These are phyloP conservation scores for Penicillium sp. DNA, from an alignment of 2,329 filamentous ascomycete genomes.

Conservation along the genomic window DNA sequence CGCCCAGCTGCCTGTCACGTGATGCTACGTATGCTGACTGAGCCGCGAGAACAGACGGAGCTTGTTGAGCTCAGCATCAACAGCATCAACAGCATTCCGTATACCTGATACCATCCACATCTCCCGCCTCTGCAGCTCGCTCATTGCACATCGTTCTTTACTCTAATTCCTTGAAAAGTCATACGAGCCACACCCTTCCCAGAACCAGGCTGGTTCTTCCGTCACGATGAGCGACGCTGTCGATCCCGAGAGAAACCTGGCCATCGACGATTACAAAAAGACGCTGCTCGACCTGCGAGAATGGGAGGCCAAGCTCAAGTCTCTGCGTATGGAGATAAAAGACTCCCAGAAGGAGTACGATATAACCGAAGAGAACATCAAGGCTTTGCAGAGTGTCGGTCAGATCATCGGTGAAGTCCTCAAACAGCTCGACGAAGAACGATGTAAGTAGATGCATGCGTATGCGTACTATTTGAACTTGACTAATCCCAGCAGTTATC, in stretches of 20 bases:
- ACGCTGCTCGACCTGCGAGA: constrained; percentile 92
- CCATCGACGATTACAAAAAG: constrained; percentile 71
- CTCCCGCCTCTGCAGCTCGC: neutral
- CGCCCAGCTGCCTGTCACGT: constrained; percentile 5
- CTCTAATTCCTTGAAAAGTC: neutral
- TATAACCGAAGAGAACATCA: constrained; percentile 98
- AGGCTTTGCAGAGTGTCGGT: constrained; percentile 95
- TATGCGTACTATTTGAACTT: constrained; percentile 2
- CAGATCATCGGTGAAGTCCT: constrained; percentile 99
- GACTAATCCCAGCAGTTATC: constrained; percentile 62
- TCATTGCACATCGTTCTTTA: neutral
- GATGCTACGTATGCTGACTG: constrained; percentile 2
- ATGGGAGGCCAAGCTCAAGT: constrained; percentile 98
- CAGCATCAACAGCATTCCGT: neutral
- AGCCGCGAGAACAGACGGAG: constrained; percentile 4
- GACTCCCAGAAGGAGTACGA: constrained; percentile 92
- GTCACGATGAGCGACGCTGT: constrained; percentile 35
- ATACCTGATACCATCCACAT: neutral
- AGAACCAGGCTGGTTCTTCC: constrained; percentile 10
- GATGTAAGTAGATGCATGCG: constrained; percentile 62
- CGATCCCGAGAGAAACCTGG: constrained; percentile 60
- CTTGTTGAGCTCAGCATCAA: constrained; percentile 9
- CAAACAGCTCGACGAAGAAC: constrained; percentile 97
- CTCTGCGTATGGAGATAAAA: constrained; percentile 91
- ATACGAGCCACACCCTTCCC: constrained; percentile 5